Conservation (phyloP, 1,284 basidiomycete species). For the Sanguinoderma infundibulare region DNA sequence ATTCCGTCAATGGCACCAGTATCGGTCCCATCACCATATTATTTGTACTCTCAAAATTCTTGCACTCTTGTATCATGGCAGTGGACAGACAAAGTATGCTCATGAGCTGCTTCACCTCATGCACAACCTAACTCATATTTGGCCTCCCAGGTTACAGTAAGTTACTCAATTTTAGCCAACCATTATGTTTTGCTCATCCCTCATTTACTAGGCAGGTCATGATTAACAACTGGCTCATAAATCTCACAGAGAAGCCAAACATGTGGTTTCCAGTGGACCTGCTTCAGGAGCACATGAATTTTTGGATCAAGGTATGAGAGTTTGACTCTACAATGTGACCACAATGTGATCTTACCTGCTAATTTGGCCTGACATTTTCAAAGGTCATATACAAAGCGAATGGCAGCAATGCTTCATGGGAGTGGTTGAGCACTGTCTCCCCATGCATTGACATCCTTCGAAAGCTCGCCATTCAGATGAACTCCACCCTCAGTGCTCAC, state of each 20-base stretch:
- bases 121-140: too few relatives aligned
- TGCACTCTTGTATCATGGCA: too few relatives aligned
- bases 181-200: too few relatives aligned
- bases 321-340: not conserved
- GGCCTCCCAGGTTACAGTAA: too few relatives aligned
- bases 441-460: slow-evolving; percentile 42
- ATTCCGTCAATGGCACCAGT: too few relatives aligned
- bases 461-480: slow-evolving; percentile 34
- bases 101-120: too few relatives aligned
- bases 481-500: slow-evolving; percentile 34
- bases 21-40: too few relatives aligned
- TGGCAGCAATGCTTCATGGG: slow-evolving; percentile 42
- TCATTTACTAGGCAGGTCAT: too few relatives aligned
- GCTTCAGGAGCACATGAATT: slow-evolving; percentile 47
- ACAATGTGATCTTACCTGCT: not conserved
- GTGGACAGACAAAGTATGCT: too few relatives aligned
- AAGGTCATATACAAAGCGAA: slow-evolving; percentile 38
- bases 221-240: slow-evolving; percentile 44
- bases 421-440: slow-evolving; percentile 42
- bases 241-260: slow-evolving; percentile 38
- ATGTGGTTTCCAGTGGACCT: slow-evolving; percentile 41
- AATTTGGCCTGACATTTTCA: not conserved
- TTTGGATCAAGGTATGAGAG: slow-evolving; percentile 38
- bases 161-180: too few relatives aligned
- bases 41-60: too few relatives aligned